These are phyloP conservation scores for Biancaea sappan DNA, from an alignment of 306 rosid genomes.

Conservation along the genomic window DNA sequence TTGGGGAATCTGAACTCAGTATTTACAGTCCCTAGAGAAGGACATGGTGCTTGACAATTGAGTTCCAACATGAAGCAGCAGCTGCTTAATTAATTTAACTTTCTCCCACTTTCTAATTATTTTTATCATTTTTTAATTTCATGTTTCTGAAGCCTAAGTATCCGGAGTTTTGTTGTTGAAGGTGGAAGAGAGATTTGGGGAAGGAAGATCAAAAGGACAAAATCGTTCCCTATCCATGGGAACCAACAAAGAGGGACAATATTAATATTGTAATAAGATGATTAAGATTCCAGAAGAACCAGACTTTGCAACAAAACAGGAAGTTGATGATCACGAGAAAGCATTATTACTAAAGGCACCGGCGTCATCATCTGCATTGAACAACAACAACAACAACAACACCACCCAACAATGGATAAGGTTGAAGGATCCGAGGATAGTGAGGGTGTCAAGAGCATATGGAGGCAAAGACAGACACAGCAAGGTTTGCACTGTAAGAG, in stretches of 20 bases:
- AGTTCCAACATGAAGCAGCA: not conserved
- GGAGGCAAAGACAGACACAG: constrained; percentile 97
- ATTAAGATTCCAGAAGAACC: constrained; percentile 44
- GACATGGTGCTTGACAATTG: not conserved
- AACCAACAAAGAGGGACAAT: constrained; percentile 42
- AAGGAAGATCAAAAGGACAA: not conserved
- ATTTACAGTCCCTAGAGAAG: not conserved
- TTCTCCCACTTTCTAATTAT: not conserved
- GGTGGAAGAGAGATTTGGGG: no score
- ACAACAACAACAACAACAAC: no score
- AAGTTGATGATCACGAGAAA: constrained; percentile 39
- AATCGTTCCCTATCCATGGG: not conserved
- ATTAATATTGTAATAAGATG: constrained; percentile 27
- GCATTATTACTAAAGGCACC: constrained; percentile 18
- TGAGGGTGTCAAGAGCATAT: constrained; percentile 74
- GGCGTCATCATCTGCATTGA: not conserved
- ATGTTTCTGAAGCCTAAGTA: constrained; percentile 14
- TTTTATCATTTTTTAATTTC: not conserved
- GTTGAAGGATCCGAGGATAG: constrained; percentile 87
- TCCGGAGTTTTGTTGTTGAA: no score
- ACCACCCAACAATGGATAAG: constrained; percentile 63
- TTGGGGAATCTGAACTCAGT: not conserved
- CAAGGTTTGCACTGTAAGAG: constrained; percentile 86
- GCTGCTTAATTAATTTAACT: no score
- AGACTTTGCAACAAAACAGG: constrained; percentile 50